Conservation (phyloP, 192 early-diverging fungal genomes). For the Geranomyces michiganensis region DNA sequence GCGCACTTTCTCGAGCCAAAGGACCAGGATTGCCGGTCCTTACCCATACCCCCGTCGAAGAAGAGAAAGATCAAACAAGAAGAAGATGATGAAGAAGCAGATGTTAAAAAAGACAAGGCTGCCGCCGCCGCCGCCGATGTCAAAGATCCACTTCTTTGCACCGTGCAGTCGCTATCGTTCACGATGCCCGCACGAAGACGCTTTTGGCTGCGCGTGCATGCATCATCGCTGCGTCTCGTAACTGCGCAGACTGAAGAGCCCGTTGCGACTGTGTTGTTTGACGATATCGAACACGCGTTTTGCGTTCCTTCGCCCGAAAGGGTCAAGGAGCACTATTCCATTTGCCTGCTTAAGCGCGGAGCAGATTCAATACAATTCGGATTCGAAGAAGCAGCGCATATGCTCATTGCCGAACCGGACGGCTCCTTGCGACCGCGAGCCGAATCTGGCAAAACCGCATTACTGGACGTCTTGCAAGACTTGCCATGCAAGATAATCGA, state of each 20-base stretch:
- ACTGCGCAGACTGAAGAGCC: not conserved
- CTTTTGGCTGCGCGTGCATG: conserved; percentile 14
- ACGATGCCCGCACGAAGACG: conserved; percentile 15
- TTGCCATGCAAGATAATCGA: conserved; percentile 8
- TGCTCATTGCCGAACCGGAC: conserved; percentile 21
- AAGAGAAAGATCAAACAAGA: conserved; percentile 18
- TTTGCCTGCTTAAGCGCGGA: conserved; percentile 13
- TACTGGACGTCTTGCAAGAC: not conserved
- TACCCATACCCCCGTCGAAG: too few relatives aligned
- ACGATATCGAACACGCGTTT: conserved; percentile 6
- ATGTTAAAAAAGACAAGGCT: too few relatives aligned
- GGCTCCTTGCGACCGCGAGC: not conserved
- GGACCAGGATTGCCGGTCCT: not conserved
- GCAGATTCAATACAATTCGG: conserved; percentile 19
- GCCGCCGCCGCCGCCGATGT: too few relatives aligned
- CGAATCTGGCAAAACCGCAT: not conserved
- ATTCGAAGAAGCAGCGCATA: conserved; percentile 16
- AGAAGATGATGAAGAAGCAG: not conserved
- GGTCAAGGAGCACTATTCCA: conserved; percentile 16
- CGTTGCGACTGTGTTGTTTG: not conserved
- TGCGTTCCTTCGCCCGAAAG: conserved; percentile 19
- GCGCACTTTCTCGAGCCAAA: not conserved
- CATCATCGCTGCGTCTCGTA: not conserved
- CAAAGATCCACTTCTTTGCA: conserved; percentile 4
- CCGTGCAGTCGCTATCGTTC: conserved; percentile 16